These are phyloP conservation scores for Globisporangium nunn DNA, from an alignment of 352 stramenopile genomes.

Conservation along the genomic window DNA sequence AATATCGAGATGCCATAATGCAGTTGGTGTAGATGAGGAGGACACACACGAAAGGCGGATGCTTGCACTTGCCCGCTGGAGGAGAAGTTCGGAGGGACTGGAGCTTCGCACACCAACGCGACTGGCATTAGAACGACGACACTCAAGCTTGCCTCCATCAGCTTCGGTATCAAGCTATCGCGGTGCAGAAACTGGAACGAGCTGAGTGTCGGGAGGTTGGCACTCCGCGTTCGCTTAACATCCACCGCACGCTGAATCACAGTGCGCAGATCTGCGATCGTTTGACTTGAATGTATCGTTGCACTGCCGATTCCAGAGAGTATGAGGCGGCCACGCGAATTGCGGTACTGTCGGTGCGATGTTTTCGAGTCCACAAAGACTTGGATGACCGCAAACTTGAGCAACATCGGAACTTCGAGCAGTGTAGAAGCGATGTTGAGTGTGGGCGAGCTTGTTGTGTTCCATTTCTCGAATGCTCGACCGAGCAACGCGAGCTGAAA, in stretches of 20 bases:
- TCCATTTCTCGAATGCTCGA: slow-evolving; percentile 14
- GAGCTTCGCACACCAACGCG: slow-evolving; percentile 12
- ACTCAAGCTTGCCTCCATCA: slow-evolving; percentile 15
- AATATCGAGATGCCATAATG: slow-evolving; percentile 13
- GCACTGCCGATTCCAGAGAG: slow-evolving; percentile 11
- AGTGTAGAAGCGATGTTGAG: neutral
- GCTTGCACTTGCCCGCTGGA: neutral
- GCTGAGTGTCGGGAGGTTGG: neutral
- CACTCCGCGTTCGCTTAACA: neutral
- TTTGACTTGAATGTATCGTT: neutral
- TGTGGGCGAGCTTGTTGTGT: neutral
- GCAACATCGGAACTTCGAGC: slow-evolving; percentile 11
- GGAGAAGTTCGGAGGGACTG: neutral
- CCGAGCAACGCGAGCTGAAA: slow-evolving; percentile 24
- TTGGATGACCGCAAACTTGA: slow-evolving; percentile 19
- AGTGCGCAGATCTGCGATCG: slow-evolving; percentile 1
- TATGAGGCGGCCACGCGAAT: neutral
- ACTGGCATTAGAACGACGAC: slow-evolving; percentile 24
- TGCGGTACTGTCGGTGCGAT: neutral
- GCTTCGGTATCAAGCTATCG: slow-evolving; percentile 15
- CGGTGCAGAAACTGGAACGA: slow-evolving; percentile 24
- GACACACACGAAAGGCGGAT: neutral
- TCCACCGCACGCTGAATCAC: slow-evolving; percentile 3
- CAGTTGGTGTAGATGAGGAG: slow-evolving; percentile 16
- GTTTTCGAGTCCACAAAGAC: neutral